phyloP scores from a whole-genome alignment of 1,139 yeast species.

The Lodderomyces theae region DNA sequence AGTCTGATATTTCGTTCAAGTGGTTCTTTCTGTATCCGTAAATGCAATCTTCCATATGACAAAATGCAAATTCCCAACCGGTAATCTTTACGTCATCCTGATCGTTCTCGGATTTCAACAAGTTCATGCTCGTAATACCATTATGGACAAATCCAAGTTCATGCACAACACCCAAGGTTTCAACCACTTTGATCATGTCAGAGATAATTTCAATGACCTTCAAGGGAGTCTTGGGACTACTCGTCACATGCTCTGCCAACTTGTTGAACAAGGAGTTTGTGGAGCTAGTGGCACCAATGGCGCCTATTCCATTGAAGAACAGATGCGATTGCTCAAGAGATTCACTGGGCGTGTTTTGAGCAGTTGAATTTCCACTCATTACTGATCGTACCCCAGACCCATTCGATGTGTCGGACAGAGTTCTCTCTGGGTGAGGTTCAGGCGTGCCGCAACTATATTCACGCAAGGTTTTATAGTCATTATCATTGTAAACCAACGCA shows the following conservation, averaged over 20 bases:
- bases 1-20: slow-evolving; percentile 29
- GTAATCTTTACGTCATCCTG: slow-evolving; percentile 34
- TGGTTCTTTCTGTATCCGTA: slow-evolving; percentile 31
- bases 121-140: slow-evolving; percentile 41
- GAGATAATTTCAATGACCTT: slow-evolving; percentile 30
- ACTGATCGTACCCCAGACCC: slow-evolving; percentile 3
- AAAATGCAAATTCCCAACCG: slow-evolving; percentile 53
- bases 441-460: slow-evolving; percentile 7
- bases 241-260: slow-evolving; percentile 12
- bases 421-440: slow-evolving; percentile 2
- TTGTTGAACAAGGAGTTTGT: slow-evolving; percentile 9
- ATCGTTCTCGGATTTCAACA: slow-evolving; percentile 28
- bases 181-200: slow-evolving; percentile 33
- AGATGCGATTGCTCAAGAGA: slow-evolving; percentile 6
- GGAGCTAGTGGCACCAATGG: slow-evolving; percentile 4
- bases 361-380: slow-evolving; percentile 3
- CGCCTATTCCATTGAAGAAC: slow-evolving; percentile 6
- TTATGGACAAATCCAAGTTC: slow-evolving; percentile 48
- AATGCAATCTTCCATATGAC: slow-evolving; percentile 44
- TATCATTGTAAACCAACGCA: slow-evolving; percentile 28
- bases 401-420: slow-evolving; percentile 9
- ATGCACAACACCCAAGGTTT: slow-evolving; percentile 40
- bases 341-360: slow-evolving; percentile 8
- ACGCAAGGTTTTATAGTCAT: slow-evolving; percentile 22
- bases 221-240: slow-evolving; percentile 20